Evolutionary conservation across 176 grass and related monocot genomes (phyloP).

Genomic region (Elaeis guineensis): DNA sequence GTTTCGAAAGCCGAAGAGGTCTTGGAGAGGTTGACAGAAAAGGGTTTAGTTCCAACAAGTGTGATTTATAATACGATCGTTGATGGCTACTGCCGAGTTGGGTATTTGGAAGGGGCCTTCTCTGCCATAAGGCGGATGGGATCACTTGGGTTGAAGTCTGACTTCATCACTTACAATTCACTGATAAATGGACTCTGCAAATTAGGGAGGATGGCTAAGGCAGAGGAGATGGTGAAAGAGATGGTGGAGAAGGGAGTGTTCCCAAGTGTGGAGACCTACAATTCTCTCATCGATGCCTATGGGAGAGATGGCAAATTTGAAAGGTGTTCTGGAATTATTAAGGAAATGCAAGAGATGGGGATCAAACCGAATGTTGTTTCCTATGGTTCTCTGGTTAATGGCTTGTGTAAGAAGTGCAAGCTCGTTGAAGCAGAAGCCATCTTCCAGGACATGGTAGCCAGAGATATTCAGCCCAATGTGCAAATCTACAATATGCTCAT

Average conservation of each 20-base stretch:
- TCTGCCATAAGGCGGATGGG: constrained; percentile 36
- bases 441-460: constrained; percentile 48
- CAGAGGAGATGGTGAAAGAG: constrained; percentile 35
- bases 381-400: constrained; percentile 59
- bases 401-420: constrained; percentile 53
- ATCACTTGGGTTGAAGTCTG: constrained; percentile 23
- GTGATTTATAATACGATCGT: constrained; percentile 54
- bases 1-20: constrained; percentile 40
- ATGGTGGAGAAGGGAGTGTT: constrained; percentile 39
- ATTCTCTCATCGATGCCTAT: constrained; percentile 45
- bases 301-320: constrained; percentile 35
- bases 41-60: constrained; percentile 34
- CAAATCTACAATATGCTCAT: constrained; percentile 52
- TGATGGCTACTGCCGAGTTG: constrained; percentile 48
- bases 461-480: constrained; percentile 46
- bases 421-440: constrained; percentile 49
- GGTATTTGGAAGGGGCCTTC: constrained; percentile 33
- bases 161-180: constrained; percentile 51
- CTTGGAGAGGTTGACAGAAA: constrained; percentile 21
- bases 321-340: constrained; percentile 36
- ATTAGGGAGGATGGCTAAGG: constrained; percentile 28
- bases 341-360: constrained; percentile 40
- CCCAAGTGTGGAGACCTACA: constrained; percentile 38
- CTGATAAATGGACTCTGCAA: constrained; percentile 57
- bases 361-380: constrained; percentile 40